Percentiles rank a stretch among this genome's conserved stretches.
Conservation (phyloP, 352 stramenopile genomes). For the Globisporangium cylindrosporum region DNA sequence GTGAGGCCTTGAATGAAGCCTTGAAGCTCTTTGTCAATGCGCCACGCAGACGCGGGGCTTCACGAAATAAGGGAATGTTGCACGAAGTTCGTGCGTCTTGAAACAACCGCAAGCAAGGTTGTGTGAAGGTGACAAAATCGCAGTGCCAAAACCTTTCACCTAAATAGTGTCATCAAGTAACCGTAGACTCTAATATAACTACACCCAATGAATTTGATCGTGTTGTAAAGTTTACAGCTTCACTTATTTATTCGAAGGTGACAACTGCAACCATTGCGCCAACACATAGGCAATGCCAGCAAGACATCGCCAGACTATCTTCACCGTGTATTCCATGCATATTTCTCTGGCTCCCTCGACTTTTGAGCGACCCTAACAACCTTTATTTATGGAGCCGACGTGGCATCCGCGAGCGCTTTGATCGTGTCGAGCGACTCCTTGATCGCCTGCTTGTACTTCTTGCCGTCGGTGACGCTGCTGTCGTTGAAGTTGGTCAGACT, state of each 20-base stretch:
- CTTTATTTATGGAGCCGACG: slow-evolving; percentile 17
- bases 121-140: not conserved
- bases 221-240: not conserved
- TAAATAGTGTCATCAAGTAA: not conserved
- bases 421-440: slow-evolving; percentile 74
- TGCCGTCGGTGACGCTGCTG: slow-evolving; percentile 58
- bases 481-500: slow-evolving; percentile 87
- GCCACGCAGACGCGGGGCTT: slow-evolving; percentile 2
- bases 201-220: not conserved
- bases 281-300: not conserved
- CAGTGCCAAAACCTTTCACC: not conserved
- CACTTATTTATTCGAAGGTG: no score
- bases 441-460: slow-evolving; percentile 68
- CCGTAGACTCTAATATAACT: not conserved
- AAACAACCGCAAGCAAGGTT: slow-evolving; percentile 12
- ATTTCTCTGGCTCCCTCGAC: not conserved
- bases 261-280: no score
- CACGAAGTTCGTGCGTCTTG: slow-evolving; percentile 11
- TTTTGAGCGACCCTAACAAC: not conserved
- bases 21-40: slow-evolving; percentile 6
- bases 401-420: slow-evolving; percentile 63
- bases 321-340: not conserved
- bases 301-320: not conserved
- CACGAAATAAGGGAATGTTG: slow-evolving; percentile 14
- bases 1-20: not conserved